phyloP scores from a whole-genome alignment of 495 filamentous ascomycete genomes.

The Cercophora sp. region DNA sequence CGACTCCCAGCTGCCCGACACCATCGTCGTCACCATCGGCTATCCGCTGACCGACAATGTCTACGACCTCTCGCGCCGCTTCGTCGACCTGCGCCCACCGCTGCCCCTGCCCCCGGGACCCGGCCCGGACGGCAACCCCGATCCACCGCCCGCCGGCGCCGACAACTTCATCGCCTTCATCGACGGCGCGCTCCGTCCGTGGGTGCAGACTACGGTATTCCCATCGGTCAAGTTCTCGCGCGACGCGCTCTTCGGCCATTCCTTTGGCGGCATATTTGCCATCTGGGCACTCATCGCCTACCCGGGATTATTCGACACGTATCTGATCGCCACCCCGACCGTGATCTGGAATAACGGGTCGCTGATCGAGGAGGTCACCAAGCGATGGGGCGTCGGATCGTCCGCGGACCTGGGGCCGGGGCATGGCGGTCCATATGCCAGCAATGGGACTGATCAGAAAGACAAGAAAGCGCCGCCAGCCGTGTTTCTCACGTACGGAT shows the following conservation, averaged over 20 bases:
- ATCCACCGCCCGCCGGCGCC: constrained; percentile 6
- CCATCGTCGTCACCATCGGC: constrained; percentile 20
- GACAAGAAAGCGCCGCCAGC: constrained; percentile 5
- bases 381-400: constrained; percentile 14
- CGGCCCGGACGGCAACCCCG: background rate
- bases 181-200: constrained; percentile 13
- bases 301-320: constrained; percentile 18
- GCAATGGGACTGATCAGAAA: background rate
- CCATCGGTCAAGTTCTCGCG: constrained; percentile 14
- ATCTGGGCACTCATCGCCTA: constrained; percentile 9
- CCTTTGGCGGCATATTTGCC: constrained; percentile 16
- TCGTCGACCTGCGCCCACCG: constrained; percentile 14
- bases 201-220: constrained; percentile 16
- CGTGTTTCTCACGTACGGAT: constrained; percentile 16
- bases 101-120: background rate
- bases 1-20: constrained; percentile 18
- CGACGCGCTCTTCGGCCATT: constrained; percentile 19
- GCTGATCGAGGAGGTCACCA: constrained; percentile 9
- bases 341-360: constrained; percentile 14
- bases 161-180: constrained; percentile 20
- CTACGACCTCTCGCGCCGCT: constrained; percentile 10
- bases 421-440: background rate
- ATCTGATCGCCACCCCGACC: constrained; percentile 13
- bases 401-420: background rate
- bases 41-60: constrained; percentile 20